Evolutionary conservation across 306 rosid species (phyloP).

Genomic region (Calophaca sinica): DNA sequence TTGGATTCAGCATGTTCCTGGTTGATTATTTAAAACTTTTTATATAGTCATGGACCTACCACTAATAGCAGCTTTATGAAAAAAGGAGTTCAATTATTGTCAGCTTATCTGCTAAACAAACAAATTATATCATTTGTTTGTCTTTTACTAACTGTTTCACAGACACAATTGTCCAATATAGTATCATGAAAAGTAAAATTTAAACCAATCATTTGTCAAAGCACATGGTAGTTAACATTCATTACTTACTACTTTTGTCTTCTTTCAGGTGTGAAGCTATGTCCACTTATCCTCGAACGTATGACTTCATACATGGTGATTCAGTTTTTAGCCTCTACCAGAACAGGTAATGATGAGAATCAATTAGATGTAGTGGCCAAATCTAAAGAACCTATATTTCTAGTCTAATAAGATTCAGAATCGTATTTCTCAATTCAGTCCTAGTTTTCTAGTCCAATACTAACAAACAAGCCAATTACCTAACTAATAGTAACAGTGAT

Average conservation of each 20-base stretch:
- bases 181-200: constrained; percentile 16
- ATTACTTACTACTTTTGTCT: constrained; percentile 37
- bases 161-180: constrained; percentile 27
- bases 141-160: constrained; percentile 27
- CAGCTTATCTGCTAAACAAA: constrained; percentile 19
- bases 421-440: not conserved
- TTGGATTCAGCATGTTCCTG: not conserved
- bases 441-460: too few species aligned
- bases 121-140: constrained; percentile 4
- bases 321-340: constrained; percentile 76
- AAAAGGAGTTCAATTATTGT: constrained; percentile 3
- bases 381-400: not conserved
- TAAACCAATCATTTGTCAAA: too few species aligned
- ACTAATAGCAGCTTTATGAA: constrained; percentile 18
- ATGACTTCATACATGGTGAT: constrained; percentile 93
- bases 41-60: not conserved
- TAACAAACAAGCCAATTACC: not conserved
- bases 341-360: constrained; percentile 60
- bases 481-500: not conserved
- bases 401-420: not conserved
- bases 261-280: constrained; percentile 89
- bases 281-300: constrained; percentile 94
- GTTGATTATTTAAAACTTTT: not conserved
- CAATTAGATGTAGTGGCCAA: constrained; percentile 11
- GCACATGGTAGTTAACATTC: constrained; percentile 35